Conservation (phyloP, 306 rosid genomes). For the Sicyos baderoa region DNA sequence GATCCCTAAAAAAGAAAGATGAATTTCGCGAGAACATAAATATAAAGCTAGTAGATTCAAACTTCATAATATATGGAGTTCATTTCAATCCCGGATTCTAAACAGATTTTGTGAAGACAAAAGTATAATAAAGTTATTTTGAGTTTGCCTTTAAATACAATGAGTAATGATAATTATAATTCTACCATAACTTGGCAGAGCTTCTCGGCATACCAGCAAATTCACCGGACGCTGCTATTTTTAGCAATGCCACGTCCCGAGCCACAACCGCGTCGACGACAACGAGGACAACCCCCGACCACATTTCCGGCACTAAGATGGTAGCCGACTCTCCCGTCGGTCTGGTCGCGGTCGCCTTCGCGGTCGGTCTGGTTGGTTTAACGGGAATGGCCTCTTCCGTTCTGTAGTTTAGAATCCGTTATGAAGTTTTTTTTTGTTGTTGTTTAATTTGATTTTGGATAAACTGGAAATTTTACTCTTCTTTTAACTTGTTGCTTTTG, state of each 20-base stretch:
- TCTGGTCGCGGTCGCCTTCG: conserved; percentile 26
- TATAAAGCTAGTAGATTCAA: no score
- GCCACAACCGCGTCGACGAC: background rate
- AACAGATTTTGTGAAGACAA: no score
- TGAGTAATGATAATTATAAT: no score
- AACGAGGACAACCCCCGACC: background rate
- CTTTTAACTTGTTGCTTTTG: background rate
- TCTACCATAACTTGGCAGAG: conserved; percentile 27
- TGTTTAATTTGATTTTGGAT: background rate
- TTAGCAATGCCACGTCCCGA: conserved; percentile 30
- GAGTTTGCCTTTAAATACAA: no score
- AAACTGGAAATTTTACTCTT: background rate
- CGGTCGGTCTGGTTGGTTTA: conserved; percentile 11
- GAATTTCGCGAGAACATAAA: no score
- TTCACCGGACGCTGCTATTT: conserved; percentile 79
- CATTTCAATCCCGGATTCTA: no score
- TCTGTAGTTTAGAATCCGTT: background rate
- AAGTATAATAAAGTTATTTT: no score
- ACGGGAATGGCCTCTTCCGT: background rate
- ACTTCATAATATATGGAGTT: no score
- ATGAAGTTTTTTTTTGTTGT: background rate
- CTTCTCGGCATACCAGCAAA: conserved; percentile 54
- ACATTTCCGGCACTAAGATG: conserved; percentile 16
- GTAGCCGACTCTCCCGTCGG: conserved; percentile 20
- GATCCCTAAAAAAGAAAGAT: no score